Percentiles rank a stretch among this genome's conserved stretches.
Evolutionary conservation across 768 basidiomycete genomes (phyloP).

Genomic region (Pleurotus sapidus): DNA sequence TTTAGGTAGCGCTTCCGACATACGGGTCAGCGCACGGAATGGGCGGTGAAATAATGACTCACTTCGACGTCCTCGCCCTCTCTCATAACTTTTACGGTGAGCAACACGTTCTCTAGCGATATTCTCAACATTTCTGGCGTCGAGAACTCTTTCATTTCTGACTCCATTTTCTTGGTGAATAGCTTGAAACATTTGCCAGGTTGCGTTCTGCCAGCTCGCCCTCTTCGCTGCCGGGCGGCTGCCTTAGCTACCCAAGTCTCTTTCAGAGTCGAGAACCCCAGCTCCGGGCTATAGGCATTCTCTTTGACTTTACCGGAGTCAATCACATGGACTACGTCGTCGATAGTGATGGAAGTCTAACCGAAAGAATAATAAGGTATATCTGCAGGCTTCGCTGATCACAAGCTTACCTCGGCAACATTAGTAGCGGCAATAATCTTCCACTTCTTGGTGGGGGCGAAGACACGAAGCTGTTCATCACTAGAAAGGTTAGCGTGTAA

Average conservation of each 20-base stretch:
- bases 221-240: slow-evolving; percentile 79
- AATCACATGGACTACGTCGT: slow-evolving; percentile 83
- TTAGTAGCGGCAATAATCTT: slow-evolving; percentile 91
- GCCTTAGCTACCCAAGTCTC: slow-evolving; percentile 81
- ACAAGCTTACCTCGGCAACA: slow-evolving; percentile 70
- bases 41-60: slow-evolving; percentile 14
- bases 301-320: slow-evolving; percentile 88
- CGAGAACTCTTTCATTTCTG: slow-evolving; percentile 67
- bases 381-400: neutral
- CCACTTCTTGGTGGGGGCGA: slow-evolving; percentile 59
- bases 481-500: slow-evolving; percentile 88
- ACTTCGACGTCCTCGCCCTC: slow-evolving; percentile 80
- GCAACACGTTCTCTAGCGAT: slow-evolving; percentile 77
- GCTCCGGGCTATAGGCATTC: slow-evolving; percentile 67
- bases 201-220: slow-evolving; percentile 85
- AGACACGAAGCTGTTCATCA: slow-evolving; percentile 80
- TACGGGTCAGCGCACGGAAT: neutral
- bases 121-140: slow-evolving; percentile 87
- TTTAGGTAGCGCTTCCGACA: slow-evolving; percentile 53
- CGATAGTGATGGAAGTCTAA: slow-evolving; percentile 88
- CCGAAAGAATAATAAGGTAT: slow-evolving; percentile 1
- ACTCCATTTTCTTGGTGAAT: slow-evolving; percentile 73
- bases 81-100: slow-evolving; percentile 79
- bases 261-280: slow-evolving; percentile 68
- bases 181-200: slow-evolving; percentile 87